Percentiles rank a stretch among this genome's conserved stretches.
Conservation (phyloP, 1,284 basidiomycete genomes). For the Dichomitus squalens region DNA sequence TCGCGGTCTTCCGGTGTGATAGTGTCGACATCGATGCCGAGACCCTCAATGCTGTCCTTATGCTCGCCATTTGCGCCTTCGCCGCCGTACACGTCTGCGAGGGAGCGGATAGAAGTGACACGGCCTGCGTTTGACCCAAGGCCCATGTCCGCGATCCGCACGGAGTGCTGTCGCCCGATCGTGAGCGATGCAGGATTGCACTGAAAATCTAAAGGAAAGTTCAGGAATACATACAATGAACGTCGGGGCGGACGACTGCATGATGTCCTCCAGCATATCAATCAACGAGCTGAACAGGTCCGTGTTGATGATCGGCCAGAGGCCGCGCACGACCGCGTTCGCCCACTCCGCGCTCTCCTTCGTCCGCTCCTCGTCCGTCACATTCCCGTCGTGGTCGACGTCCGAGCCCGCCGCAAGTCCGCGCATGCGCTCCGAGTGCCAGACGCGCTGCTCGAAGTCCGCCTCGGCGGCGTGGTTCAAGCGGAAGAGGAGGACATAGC, state of each 20-base stretch:
- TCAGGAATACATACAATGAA: slow-evolving; percentile 36
- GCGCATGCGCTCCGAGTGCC: slow-evolving; percentile 41
- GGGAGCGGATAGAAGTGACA: slow-evolving; percentile 39
- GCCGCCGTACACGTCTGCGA: slow-evolving; percentile 30
- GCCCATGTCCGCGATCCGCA: slow-evolving; percentile 39
- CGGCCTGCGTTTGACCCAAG: slow-evolving; percentile 39
- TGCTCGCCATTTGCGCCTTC: no score
- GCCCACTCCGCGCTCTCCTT: slow-evolving; percentile 44
- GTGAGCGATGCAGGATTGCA: background rate
- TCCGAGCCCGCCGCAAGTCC: slow-evolving; percentile 37
- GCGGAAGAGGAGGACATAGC: slow-evolving; percentile 35
- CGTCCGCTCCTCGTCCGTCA: slow-evolving; percentile 34
- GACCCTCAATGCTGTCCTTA: slow-evolving; percentile 19
- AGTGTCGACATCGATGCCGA: slow-evolving; percentile 21
- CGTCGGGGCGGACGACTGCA: slow-evolving; percentile 41
- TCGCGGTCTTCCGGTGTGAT: slow-evolving; percentile 29
- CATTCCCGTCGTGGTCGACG: slow-evolving; percentile 34
- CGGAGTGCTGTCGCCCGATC: slow-evolving; percentile 32
- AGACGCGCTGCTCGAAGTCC: slow-evolving; percentile 38
- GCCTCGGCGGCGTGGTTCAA: slow-evolving; percentile 29
- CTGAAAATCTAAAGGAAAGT: background rate
- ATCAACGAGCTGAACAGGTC: slow-evolving; percentile 38
- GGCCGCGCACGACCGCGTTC: slow-evolving; percentile 37
- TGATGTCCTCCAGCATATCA: slow-evolving; percentile 45
- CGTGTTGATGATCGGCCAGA: slow-evolving; percentile 44